Percentiles rank a stretch among this genome's conserved stretches.
These are phyloP conservation scores for Thermoascus crustaceus DNA, from an alignment of 2,329 filamentous ascomycete species.

Conservation along the genomic window DNA sequence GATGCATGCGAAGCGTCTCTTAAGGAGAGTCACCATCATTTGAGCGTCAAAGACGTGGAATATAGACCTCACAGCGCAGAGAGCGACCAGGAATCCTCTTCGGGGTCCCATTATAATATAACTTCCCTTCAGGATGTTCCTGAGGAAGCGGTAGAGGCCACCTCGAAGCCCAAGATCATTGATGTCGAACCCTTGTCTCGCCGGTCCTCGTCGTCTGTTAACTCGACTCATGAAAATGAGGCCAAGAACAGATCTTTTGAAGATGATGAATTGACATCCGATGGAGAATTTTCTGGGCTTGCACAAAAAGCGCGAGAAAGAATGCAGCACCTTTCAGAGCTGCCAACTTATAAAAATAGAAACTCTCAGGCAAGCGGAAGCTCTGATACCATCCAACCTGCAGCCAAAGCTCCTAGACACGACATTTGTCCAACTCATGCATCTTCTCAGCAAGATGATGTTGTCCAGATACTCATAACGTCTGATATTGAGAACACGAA, in stretches of 20 bases:
- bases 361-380: too few relatives aligned
- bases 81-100: background rate
- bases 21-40: conserved; percentile 12
- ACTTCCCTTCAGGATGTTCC: too few relatives aligned
- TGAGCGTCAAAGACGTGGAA: background rate
- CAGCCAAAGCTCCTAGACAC: background rate
- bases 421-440: too few relatives aligned
- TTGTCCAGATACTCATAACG: conserved; percentile 58
- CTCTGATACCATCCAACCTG: conserved; percentile 2
- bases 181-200: background rate
- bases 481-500: conserved; percentile 56
- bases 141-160: too few relatives aligned
- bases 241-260: too few relatives aligned
- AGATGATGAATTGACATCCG: too few relatives aligned
- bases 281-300: too few relatives aligned
- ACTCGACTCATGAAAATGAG: too few relatives aligned
- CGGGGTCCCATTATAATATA: background rate
- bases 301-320: too few relatives aligned
- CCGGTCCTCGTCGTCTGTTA: too few relatives aligned
- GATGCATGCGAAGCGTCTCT: conserved; percentile 12
- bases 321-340: background rate
- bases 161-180: background rate
- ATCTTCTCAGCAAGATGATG: conserved; percentile 33
- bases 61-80: background rate
- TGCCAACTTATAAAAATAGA: background rate